A percentile compares a stretch with the other conserved stretches of the same genome.
phyloP scores from a whole-genome alignment of 257 asterid genomes.

The Galeopsis tetrahit region DNA sequence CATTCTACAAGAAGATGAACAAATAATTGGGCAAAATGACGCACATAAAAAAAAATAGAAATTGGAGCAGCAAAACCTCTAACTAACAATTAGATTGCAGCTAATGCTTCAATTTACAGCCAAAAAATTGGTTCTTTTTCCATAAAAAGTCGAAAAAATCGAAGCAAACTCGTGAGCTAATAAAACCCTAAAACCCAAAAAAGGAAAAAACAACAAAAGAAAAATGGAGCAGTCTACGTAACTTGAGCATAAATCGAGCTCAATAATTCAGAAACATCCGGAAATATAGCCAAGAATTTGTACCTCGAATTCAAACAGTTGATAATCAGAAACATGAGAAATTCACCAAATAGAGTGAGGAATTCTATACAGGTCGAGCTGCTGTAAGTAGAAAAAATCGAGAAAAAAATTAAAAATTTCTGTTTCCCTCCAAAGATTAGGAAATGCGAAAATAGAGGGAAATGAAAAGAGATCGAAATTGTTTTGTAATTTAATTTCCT shows the following conservation, averaged over 20 bases:
- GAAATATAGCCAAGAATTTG: conserved; percentile 25
- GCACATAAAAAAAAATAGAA: neutral
- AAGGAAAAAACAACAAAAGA: conserved; percentile 11
- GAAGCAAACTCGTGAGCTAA: conserved; percentile 32
- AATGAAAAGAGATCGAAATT: conserved; percentile 52
- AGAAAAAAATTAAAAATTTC: conserved; percentile 33
- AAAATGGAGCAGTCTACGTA: conserved; percentile 12
- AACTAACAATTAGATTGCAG: conserved; percentile 5
- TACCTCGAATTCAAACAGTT: conserved; percentile 42
- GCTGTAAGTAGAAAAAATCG: neutral
- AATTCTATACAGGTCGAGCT: conserved; percentile 20
- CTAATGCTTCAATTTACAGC: conserved; percentile 7
- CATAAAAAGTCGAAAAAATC: conserved; percentile 3
- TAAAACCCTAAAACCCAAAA: conserved; percentile 50
- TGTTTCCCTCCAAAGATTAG: conserved; percentile 76
- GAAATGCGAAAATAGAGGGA: conserved; percentile 41
- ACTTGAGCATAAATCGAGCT: conserved; percentile 30
- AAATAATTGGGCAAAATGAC: neutral
- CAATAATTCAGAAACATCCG: conserved; percentile 18
- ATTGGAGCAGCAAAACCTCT: conserved; percentile 12
- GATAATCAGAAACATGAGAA: conserved; percentile 33
- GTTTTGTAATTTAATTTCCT: conserved; percentile 29
- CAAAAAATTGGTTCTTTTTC: neutral
- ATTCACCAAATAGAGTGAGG: conserved; percentile 27
- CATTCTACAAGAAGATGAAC: neutral